Evolutionary conservation across 192 early-diverging fungal genomes (phyloP).

Genomic region (Coemansia sp.): DNA sequence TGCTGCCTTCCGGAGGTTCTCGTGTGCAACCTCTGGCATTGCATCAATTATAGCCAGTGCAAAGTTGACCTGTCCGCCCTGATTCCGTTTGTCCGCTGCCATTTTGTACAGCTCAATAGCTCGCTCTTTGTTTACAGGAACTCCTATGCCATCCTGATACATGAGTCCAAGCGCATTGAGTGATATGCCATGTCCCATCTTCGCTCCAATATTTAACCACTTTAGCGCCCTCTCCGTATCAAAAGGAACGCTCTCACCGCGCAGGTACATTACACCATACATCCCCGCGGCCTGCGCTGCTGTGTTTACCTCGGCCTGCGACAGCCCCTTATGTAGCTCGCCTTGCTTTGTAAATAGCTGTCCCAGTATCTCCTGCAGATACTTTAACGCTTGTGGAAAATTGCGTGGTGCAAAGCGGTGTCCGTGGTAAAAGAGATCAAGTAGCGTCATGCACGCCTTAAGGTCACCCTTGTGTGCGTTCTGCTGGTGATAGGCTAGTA

Average conservation of each 20-base stretch:
- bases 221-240: conserved; percentile 62
- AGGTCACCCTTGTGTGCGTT: conserved; percentile 57
- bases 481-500: conserved; percentile 71
- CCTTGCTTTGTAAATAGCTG: conserved; percentile 19
- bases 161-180: conserved; percentile 83
- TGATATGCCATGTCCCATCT: conserved; percentile 62
- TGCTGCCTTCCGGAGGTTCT: conserved; percentile 61
- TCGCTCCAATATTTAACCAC: conserved; percentile 77
- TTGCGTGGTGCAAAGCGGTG: conserved; percentile 44
- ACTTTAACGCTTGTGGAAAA: conserved; percentile 18
- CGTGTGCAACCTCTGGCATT: conserved; percentile 49
- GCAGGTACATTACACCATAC: conserved; percentile 84
- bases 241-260: conserved; percentile 78
- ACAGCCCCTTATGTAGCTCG: conserved; percentile 24
- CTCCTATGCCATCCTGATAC: conserved; percentile 65
- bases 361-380: conserved; percentile 23
- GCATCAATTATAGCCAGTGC: conserved; percentile 41
- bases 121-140: conserved; percentile 53
- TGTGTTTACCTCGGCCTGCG: conserved; percentile 16
- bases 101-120: conserved; percentile 66
- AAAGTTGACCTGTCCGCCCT: conserved; percentile 79
- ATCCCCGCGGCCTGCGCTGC: conserved; percentile 76
- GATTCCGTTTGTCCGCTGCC: conserved; percentile 67
- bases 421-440: conserved; percentile 82
- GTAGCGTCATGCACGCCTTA: conserved; percentile 61